These are phyloP conservation scores for Russula virescens DNA, from an alignment of 768 basidiomycete genomes.

Conservation along the genomic window DNA sequence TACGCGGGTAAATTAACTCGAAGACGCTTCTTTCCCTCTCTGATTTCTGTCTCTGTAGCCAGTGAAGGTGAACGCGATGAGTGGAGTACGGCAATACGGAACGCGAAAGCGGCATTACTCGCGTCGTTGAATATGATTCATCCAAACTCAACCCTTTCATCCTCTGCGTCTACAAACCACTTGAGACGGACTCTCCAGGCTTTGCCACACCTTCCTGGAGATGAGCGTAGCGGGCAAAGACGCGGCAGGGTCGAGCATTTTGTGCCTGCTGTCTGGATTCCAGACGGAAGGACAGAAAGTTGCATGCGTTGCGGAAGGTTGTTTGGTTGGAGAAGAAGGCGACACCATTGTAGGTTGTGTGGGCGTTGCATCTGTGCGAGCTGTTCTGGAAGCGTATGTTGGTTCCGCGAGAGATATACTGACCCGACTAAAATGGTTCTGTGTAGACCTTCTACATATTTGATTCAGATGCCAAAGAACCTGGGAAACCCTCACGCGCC, in stretches of 20 bases:
- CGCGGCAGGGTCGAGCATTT: conserved; percentile 68
- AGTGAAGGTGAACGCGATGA: conserved; percentile 52
- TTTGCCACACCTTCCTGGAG: conserved; percentile 57
- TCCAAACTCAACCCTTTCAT: conserved; percentile 77
- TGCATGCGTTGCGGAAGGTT: conserved; percentile 80
- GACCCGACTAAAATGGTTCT: conserved; percentile 6
- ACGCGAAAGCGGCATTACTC: conserved; percentile 67
- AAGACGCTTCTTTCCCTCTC: background rate
- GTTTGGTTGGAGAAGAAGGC: conserved; percentile 73
- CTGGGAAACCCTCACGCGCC: conserved; percentile 62
- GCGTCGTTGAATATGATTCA: conserved; percentile 62
- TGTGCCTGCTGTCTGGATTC: conserved; percentile 90
- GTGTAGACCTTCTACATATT: conserved; percentile 77
- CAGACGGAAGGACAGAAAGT: conserved; percentile 71
- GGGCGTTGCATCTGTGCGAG: conserved; percentile 79
- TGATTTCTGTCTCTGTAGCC: conserved; percentile 31
- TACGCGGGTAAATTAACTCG: conserved; percentile 50
- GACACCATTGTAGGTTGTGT: conserved; percentile 85
- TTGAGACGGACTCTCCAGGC: conserved; percentile 69
- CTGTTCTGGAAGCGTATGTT: conserved; percentile 71
- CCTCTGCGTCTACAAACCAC: conserved; percentile 70
- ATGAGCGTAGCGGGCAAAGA: conserved; percentile 35
- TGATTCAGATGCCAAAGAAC: conserved; percentile 42
- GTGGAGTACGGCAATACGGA: conserved; percentile 64
- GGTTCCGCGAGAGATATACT: background rate